A percentile compares a stretch with the other conserved stretches of the same genome.
Evolutionary conservation across 2,329 filamentous ascomycete species (phyloP).

Genomic region (Fusarium luffae): DNA sequence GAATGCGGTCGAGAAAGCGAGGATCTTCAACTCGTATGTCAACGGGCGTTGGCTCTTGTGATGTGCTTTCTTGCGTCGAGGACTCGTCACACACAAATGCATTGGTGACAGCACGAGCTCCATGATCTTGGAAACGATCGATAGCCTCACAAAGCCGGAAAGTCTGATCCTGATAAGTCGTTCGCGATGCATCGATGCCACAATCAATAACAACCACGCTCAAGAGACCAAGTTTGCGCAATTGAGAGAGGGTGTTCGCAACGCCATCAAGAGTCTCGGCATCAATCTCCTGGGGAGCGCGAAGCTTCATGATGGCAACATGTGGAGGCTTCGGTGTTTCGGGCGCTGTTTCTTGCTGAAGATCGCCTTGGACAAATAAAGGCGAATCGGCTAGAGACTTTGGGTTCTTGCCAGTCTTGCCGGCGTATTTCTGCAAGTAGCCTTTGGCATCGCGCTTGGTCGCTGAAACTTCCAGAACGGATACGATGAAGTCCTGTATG

Average conservation of each 20-base stretch:
- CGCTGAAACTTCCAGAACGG: constrained; percentile 86
- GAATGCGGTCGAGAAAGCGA: constrained; percentile 47
- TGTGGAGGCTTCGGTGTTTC: constrained; percentile 56
- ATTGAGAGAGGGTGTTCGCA: constrained; percentile 84
- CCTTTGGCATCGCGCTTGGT: constrained; percentile 93
- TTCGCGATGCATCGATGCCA: constrained; percentile 54
- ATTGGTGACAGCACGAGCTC: constrained; percentile 73
- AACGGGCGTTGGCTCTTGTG: constrained; percentile 38
- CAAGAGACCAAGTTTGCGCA: constrained; percentile 82
- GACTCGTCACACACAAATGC: constrained; percentile 40
- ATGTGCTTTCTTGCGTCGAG: neutral
- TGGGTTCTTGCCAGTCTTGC: constrained; percentile 48
- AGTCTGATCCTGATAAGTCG: constrained; percentile 69
- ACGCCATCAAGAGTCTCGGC: constrained; percentile 78
- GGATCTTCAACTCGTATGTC: constrained; percentile 48
- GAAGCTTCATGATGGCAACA: constrained; percentile 87
- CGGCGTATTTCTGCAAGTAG: constrained; percentile 86
- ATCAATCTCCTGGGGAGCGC: constrained; percentile 76
- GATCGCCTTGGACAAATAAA: constrained; percentile 53
- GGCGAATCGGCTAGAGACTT: constrained; percentile 42
- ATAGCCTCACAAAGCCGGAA: constrained; percentile 80
- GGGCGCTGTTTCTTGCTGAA: constrained; percentile 15
- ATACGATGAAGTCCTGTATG: constrained; percentile 81
- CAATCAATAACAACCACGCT: constrained; percentile 88
- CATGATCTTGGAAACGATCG: constrained; percentile 73